A percentile compares a stretch with the other conserved stretches of the same genome.
Conservation (phyloP, 228 moss, liverwort and hornwort species). For the Sphagnum magellanicum region DNA sequence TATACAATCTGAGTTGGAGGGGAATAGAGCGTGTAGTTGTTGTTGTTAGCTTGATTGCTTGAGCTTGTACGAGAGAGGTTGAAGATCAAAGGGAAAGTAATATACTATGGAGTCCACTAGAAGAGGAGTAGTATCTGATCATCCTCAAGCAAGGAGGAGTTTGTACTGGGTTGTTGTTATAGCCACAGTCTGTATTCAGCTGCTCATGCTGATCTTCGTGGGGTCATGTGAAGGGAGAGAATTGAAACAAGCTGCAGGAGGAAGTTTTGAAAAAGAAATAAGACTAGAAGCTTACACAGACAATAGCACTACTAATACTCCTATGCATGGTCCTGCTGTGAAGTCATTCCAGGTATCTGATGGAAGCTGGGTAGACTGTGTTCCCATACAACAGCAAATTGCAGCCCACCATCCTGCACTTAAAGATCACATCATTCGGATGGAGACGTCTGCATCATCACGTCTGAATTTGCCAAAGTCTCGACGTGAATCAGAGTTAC, state of each 20-base stretch:
- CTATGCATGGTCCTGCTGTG: conserved; percentile 6
- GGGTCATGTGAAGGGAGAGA: not conserved
- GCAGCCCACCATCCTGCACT: conserved; percentile 7
- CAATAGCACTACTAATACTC: not conserved
- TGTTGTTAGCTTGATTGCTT: too few relatives aligned
- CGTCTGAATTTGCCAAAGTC: too few relatives aligned
- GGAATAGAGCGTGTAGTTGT: too few relatives aligned
- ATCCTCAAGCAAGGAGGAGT: too few relatives aligned
- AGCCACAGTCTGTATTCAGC: not conserved
- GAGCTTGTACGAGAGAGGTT: too few relatives aligned
- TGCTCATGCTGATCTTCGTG: not conserved
- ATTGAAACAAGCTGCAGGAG: not conserved
- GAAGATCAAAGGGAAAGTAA: too few relatives aligned
- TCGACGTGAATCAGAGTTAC: not conserved
- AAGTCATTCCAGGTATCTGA: conserved; percentile 6
- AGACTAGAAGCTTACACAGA: conserved; percentile 1
- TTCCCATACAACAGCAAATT: conserved; percentile 3
- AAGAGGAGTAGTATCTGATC: too few relatives aligned
- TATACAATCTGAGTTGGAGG: too few relatives aligned
- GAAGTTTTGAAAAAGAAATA: not conserved
- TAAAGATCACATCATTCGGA: conserved; percentile 4
- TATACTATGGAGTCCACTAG: too few relatives aligned
- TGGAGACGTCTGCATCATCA: not conserved
- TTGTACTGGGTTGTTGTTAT: too few relatives aligned
- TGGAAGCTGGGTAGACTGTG: conserved; percentile 9